Conservation (phyloP, 257 asterid species). For the Gentiana dahurica region DNA sequence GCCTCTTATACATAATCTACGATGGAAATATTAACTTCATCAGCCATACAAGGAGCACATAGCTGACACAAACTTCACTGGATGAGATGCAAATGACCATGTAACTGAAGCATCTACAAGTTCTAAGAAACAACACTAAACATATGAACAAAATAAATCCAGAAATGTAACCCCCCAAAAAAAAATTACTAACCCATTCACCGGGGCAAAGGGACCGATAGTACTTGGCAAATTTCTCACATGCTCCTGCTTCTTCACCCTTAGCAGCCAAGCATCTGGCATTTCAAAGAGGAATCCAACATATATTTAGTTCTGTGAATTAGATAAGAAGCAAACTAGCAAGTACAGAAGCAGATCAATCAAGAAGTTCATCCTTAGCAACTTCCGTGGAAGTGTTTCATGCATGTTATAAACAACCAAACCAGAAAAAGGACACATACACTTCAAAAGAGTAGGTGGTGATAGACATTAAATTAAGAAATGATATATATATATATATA, state of each 20-base stretch:
- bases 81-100: neutral
- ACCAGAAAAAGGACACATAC: neutral
- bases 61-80: neutral
- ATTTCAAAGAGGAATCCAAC: neutral
- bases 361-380: neutral
- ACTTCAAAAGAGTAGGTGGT: neutral
- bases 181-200: conserved; percentile 63
- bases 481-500: too few relatives aligned
- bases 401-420: neutral
- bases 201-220: conserved; percentile 86
- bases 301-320: neutral
- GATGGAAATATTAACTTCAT: neutral
- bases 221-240: conserved; percentile 53
- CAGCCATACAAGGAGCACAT: neutral
- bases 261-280: conserved; percentile 65
- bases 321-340: neutral
- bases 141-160: neutral
- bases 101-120: neutral
- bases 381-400: neutral
- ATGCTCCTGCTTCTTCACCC: conserved; percentile 60
- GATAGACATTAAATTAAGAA: neutral
- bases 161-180: neutral
- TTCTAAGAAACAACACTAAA: neutral
- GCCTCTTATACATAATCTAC: too few relatives aligned
- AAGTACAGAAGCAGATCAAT: neutral